Percentiles rank a stretch among this genome's conserved stretches.
phyloP scores from a whole-genome alignment of 2,329 filamentous ascomycete species.

The Colletotrichum gigasporum region DNA sequence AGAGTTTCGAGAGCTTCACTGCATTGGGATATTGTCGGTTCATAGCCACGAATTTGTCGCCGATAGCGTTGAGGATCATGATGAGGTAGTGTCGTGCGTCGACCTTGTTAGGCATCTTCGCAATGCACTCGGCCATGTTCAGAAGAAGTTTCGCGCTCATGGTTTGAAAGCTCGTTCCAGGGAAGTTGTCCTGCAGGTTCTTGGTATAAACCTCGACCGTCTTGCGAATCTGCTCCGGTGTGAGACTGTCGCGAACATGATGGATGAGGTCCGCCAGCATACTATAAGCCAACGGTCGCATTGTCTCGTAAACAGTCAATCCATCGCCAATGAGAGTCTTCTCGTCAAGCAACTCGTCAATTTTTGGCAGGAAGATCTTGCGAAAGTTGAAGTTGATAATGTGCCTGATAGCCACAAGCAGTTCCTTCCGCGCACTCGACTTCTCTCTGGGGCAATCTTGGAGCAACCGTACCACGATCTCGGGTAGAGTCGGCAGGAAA shows the following conservation, averaged over 20 bases:
- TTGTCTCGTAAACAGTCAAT: conserved; percentile 94
- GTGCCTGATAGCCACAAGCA: conserved; percentile 94
- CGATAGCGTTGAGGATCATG: conserved; percentile 97
- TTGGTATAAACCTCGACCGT: conserved; percentile 98
- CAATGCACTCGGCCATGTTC: conserved; percentile 98
- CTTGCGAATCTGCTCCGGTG: conserved; percentile 89
- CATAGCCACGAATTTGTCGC: conserved; percentile 98
- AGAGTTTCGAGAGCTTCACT: conserved; percentile 87
- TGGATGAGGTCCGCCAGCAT: conserved; percentile 99
- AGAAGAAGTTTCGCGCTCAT: conserved; percentile 98
- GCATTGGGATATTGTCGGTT: conserved; percentile 96
- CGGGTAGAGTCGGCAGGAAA: conserved; percentile 85
- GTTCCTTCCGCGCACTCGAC: conserved; percentile 90
- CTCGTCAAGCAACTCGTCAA: conserved; percentile 94
- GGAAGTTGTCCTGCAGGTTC: conserved; percentile 94
- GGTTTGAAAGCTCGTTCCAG: conserved; percentile 97
- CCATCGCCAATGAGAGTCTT: conserved; percentile 94
- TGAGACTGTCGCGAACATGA: conserved; percentile 90
- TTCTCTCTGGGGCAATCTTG: conserved; percentile 96
- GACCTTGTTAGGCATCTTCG: conserved; percentile 90
- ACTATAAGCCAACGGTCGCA: conserved; percentile 94
- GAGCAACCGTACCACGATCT: conserved; percentile 88
- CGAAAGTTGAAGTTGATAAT: conserved; percentile 99
- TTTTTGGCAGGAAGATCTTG: conserved; percentile 92
- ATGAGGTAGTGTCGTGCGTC: conserved; percentile 96